Conservation (phyloP, 108 stramenopile genomes). For the Discostella pseudostelligera region DNA sequence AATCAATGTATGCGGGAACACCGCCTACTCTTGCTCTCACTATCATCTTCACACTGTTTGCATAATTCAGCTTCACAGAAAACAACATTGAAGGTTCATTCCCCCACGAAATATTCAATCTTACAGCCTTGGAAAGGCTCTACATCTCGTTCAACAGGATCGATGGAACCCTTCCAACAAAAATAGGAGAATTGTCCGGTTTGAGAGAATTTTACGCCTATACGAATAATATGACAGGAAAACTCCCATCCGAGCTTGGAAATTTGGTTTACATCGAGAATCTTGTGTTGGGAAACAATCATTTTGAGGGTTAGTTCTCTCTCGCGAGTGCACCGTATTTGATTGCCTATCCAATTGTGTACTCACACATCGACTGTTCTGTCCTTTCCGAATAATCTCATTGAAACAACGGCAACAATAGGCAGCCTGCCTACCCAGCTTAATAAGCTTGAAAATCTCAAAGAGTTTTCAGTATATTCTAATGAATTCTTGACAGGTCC, state of each 20-base stretch:
- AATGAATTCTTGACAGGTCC: slow-evolving; percentile 26
- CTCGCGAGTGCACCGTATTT: neutral
- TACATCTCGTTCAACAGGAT: slow-evolving; percentile 64
- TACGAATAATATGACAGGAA: slow-evolving; percentile 54
- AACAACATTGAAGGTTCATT: slow-evolving; percentile 60
- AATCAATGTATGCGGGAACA: neutral
- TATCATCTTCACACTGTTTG: neutral
- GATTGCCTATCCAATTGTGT: neutral
- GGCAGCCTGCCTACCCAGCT: slow-evolving; percentile 45
- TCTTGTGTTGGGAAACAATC: slow-evolving; percentile 41
- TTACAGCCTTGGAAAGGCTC: slow-evolving; percentile 47
- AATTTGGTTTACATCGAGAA: slow-evolving; percentile 27
- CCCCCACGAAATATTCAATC: slow-evolving; percentile 53
- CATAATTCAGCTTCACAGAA: slow-evolving; percentile 34
- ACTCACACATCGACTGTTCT: neutral
- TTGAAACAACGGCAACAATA: too few species aligned
- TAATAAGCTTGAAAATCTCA: slow-evolving; percentile 38
- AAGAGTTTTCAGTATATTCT: slow-evolving; percentile 40
- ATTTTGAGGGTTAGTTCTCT: slow-evolving; percentile 18
- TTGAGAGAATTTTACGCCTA: slow-evolving; percentile 49
- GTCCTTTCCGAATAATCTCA: neutral
- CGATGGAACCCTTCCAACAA: slow-evolving; percentile 38
- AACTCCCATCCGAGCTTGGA: slow-evolving; percentile 60
- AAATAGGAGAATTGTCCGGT: slow-evolving; percentile 45
- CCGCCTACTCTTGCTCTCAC: neutral